phyloP scores from a whole-genome alignment of 1,139 yeast genomes.

The Yamadazyma sp. region DNA sequence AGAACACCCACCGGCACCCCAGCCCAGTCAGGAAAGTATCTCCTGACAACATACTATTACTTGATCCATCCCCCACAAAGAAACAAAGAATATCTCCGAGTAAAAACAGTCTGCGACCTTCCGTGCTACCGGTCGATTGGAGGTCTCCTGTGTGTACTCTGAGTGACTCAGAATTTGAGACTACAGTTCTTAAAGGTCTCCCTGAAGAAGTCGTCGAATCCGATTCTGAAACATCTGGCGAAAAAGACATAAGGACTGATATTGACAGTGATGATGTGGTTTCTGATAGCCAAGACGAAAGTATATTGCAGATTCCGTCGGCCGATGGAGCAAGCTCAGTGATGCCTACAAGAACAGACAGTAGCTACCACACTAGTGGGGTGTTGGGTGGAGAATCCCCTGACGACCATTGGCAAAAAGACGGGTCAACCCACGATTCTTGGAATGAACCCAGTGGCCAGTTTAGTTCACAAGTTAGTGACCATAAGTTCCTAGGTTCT shows the following conservation, averaged over 20 bases:
- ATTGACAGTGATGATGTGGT: background rate
- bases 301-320: background rate
- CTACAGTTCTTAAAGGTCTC: background rate
- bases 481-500: too few relatives aligned
- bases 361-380: too few relatives aligned
- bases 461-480: too few relatives aligned
- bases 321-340: too few relatives aligned
- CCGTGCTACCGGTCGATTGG: background rate
- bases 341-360: too few relatives aligned
- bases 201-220: background rate
- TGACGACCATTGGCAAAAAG: too few relatives aligned
- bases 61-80: slow-evolving; percentile 33
- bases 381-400: too few relatives aligned
- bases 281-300: background rate
- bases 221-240: background rate
- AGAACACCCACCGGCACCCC: slow-evolving; percentile 7
- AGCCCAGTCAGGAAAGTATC: slow-evolving; percentile 11
- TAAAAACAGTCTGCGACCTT: background rate
- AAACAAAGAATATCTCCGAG: slow-evolving; percentile 17
- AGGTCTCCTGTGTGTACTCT: background rate
- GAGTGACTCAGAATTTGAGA: background rate
- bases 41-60: slow-evolving; percentile 23
- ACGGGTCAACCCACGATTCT: too few relatives aligned
- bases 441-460: too few relatives aligned
- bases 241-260: background rate